Conservation (phyloP, 2,329 filamentous ascomycete genomes). For the Pseudopyricularia cyperi region DNA sequence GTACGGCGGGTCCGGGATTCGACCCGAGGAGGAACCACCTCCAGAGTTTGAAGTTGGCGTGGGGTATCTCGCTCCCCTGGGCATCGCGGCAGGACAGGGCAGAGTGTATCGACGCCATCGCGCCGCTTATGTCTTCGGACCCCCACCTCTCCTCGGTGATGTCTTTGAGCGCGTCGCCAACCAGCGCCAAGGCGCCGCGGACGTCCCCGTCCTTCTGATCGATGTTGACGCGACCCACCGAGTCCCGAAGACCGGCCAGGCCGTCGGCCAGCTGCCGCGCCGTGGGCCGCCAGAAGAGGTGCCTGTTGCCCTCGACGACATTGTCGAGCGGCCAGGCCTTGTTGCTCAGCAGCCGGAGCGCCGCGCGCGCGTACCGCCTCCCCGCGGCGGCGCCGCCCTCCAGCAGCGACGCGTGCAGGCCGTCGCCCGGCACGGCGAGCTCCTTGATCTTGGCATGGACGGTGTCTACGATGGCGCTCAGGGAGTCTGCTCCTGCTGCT, state of each 20-base stretch:
- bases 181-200: constrained; percentile 1
- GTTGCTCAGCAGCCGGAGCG: constrained; percentile 8
- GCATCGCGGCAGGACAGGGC: background rate
- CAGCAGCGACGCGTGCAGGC: background rate
- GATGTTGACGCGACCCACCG: background rate
- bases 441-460: background rate
- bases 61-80: constrained; percentile 3
- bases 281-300: constrained; percentile 14
- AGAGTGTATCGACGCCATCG: constrained; percentile 1
- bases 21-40: background rate
- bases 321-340: constrained; percentile 4
- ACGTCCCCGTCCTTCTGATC: background rate
- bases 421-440: background rate
- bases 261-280: constrained; percentile 1
- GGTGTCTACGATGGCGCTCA: background rate
- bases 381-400: background rate
- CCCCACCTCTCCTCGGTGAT: constrained; percentile 6
- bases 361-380: constrained; percentile 3
- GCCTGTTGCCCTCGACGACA: constrained; percentile 9
- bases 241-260: background rate
- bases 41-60: constrained; percentile 1
- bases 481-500: no score
- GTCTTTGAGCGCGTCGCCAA: constrained; percentile 5
- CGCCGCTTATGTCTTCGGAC: constrained; percentile 1
- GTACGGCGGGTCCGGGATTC: background rate